Conservation (phyloP, 352 stramenopile species). For the Globisporangium paroecandrum region DNA sequence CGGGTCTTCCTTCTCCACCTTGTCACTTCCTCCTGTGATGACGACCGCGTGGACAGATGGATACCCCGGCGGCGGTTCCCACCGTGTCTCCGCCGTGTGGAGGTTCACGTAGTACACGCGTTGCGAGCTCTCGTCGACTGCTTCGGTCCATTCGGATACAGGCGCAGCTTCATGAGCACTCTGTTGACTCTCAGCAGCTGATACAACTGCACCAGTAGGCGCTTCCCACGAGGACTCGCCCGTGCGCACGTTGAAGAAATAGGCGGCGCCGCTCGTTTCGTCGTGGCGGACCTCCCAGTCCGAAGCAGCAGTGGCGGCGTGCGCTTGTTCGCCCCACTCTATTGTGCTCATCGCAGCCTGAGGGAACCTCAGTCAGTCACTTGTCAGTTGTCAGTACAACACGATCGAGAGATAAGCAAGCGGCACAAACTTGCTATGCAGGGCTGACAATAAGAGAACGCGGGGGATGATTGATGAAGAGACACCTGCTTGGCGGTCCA, state of each 20-base stretch:
- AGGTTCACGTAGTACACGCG: constrained; percentile 54
- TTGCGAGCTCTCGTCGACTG: constrained; percentile 32
- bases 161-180: background rate
- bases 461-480: background rate
- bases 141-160: constrained; percentile 34
- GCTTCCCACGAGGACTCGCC: constrained; percentile 54
- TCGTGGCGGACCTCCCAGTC: constrained; percentile 51
- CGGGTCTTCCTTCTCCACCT: background rate
- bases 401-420: too few relatives aligned
- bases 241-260: constrained; percentile 51
- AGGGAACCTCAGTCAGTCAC: too few relatives aligned
- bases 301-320: background rate
- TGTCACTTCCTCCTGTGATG: background rate
- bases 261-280: constrained; percentile 34
- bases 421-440: too few relatives aligned
- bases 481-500: constrained; percentile 1
- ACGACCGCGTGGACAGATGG: background rate
- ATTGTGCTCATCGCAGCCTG: background rate
- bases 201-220: background rate
- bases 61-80: constrained; percentile 30
- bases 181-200: background rate
- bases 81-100: constrained; percentile 49
- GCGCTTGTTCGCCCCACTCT: background rate
- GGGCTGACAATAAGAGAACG: background rate
- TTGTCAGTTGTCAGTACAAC: too few relatives aligned